Percentiles rank a stretch among this genome's conserved stretches.
Conservation (phyloP, 805 yeast species). For the Kodamaea kaohsiungensis region DNA sequence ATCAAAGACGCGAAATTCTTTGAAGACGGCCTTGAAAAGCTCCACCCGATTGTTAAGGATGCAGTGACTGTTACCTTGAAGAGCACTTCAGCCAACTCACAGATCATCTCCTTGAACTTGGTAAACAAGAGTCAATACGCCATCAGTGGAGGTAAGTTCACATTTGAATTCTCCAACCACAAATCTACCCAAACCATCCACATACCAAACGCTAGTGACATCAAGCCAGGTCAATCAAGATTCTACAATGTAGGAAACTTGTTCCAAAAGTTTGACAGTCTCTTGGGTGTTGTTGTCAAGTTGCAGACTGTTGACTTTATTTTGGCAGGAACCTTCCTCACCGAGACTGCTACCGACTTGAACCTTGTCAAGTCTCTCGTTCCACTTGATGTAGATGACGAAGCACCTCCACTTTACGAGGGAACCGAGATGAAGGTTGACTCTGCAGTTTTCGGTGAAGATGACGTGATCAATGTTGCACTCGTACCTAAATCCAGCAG, state of each 20-base stretch:
- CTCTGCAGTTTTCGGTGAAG: background rate
- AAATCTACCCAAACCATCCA: constrained; percentile 15
- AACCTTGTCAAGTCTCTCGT: constrained; percentile 3
- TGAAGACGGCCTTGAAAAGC: constrained; percentile 3
- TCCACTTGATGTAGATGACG: background rate
- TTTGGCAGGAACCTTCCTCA: constrained; percentile 17
- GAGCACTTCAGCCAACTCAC: constrained; percentile 14
- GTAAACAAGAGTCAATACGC: constrained; percentile 21
- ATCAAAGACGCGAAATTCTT: background rate
- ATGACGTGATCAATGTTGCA: constrained; percentile 18
- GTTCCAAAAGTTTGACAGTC: constrained; percentile 13
- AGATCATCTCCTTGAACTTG: constrained; percentile 25
- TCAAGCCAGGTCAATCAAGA: constrained; percentile 27
- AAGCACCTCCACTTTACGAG: constrained; percentile 4
- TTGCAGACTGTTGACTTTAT: constrained; percentile 18
- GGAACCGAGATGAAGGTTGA: background rate
- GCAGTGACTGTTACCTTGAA: constrained; percentile 5
- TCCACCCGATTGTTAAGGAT: background rate
- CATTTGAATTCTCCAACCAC: constrained; percentile 26
- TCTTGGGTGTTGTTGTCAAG: constrained; percentile 20
- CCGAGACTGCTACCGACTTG: constrained; percentile 5
- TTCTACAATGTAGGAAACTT: constrained; percentile 27
- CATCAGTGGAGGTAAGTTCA: constrained; percentile 31
- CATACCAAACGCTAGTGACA: constrained; percentile 26
- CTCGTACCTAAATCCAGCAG: constrained; percentile 32